Percentiles rank a stretch among this genome's conserved stretches.
phyloP scores from a whole-genome alignment of 179 eudicot species.

The Gypsophila paniculata region DNA sequence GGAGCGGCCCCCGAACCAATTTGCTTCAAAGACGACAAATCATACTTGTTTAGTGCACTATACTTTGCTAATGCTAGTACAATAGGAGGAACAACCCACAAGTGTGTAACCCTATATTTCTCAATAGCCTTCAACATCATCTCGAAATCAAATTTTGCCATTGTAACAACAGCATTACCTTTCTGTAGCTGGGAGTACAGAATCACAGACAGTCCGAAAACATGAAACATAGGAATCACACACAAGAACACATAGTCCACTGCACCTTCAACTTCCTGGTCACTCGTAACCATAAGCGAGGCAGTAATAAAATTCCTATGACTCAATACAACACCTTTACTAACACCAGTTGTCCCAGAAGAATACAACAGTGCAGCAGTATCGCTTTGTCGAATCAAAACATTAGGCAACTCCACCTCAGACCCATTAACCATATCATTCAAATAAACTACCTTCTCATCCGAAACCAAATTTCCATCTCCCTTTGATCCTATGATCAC shows the following conservation, averaged over 20 bases:
- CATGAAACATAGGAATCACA: constrained; percentile 69
- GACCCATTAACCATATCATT: constrained; percentile 36
- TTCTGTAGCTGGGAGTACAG: constrained; percentile 45
- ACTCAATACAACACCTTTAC: constrained; percentile 60
- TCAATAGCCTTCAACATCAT: constrained; percentile 34
- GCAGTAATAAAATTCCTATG: constrained; percentile 58
- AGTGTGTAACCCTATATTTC: constrained; percentile 44
- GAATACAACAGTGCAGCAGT: constrained; percentile 66
- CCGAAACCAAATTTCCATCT: constrained; percentile 4
- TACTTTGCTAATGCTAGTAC: constrained; percentile 56
- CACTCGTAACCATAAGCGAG: constrained; percentile 40
- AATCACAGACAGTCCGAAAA: constrained; percentile 49
- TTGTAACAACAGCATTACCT: constrained; percentile 47
- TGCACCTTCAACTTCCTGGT: constrained; percentile 45
- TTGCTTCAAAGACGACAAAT: constrained; percentile 50
- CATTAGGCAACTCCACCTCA: constrained; percentile 28
- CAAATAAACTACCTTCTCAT: constrained; percentile 28
- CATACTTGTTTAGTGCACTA: constrained; percentile 41
- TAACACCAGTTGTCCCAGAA: constrained; percentile 71
- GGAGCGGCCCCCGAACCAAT: constrained; percentile 91
- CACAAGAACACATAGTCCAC: constrained; percentile 42
- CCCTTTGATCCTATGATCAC: constrained; percentile 32
- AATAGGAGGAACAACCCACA: constrained; percentile 69
- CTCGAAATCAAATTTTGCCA: constrained; percentile 58
- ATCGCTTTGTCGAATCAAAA: constrained; percentile 36